Evolutionary conservation across 768 basidiomycete species (phyloP).

Genomic region (Chlorophyllum brunneum): DNA sequence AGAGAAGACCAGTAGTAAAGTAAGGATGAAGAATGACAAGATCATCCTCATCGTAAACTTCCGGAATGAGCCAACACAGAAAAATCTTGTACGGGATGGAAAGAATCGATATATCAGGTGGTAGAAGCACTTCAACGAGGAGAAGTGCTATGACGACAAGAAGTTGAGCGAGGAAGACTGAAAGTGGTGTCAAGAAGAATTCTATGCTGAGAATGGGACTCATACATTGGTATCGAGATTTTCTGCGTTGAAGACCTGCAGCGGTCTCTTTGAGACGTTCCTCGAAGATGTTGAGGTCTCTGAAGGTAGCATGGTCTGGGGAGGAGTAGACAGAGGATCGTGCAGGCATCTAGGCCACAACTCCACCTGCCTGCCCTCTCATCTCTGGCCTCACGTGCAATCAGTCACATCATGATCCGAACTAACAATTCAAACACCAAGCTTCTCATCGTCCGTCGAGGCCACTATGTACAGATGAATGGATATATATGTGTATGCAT

Average conservation of each 20-base stretch:
- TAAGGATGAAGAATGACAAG: slow-evolving; percentile 63
- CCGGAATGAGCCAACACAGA: slow-evolving; percentile 50
- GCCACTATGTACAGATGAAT: too few species aligned
- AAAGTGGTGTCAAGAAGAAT: slow-evolving; percentile 14
- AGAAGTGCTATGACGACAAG: slow-evolving; percentile 67
- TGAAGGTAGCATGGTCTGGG: slow-evolving; percentile 69
- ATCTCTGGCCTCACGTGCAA: too few species aligned
- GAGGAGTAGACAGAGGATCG: neutral
- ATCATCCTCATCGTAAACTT: slow-evolving; percentile 37
- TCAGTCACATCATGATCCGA: too few species aligned
- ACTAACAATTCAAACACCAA: too few species aligned
- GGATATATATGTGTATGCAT: too few species aligned
- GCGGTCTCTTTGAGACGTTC: slow-evolving; percentile 95
- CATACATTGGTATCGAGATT: slow-evolving; percentile 80
- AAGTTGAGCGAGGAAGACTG: slow-evolving; percentile 77
- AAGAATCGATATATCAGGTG: slow-evolving; percentile 58
- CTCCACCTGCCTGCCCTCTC: neutral
- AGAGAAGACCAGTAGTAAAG: slow-evolving; percentile 72
- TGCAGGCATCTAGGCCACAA: neutral
- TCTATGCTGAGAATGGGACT: slow-evolving; percentile 21
- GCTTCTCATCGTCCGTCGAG: too few species aligned
- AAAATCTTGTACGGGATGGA: slow-evolving; percentile 54
- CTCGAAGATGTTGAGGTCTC: slow-evolving; percentile 90
- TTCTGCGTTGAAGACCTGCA: slow-evolving; percentile 71
- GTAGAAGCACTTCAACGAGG: slow-evolving; percentile 69